Percentiles rank a stretch among this genome's conserved stretches.
Conservation (phyloP, 2,329 filamentous ascomycete genomes). For the Penicillium rolfsii region DNA sequence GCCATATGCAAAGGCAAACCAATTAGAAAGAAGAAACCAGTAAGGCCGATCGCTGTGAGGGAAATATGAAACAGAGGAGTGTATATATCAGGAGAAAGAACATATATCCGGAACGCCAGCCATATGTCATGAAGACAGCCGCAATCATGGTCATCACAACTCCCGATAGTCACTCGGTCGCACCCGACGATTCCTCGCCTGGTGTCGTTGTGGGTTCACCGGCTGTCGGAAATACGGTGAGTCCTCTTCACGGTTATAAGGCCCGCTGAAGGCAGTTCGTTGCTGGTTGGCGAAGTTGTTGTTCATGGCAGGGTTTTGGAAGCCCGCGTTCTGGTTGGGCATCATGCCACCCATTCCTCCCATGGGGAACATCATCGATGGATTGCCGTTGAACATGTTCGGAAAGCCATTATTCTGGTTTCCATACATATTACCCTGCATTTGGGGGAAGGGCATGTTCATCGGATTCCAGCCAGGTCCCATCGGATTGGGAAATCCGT, state of each 20-base stretch:
- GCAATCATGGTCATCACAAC: constrained; percentile 53
- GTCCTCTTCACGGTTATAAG: constrained; percentile 70
- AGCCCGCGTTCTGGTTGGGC: constrained; percentile 39
- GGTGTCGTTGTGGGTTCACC: constrained; percentile 89
- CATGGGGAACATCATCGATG: constrained; percentile 45
- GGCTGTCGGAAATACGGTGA: constrained; percentile 95
- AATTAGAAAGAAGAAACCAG: not conserved
- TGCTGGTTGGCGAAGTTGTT: constrained; percentile 62
- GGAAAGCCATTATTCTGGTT: constrained; percentile 39
- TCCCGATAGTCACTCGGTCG: constrained; percentile 91
- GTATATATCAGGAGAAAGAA: not conserved
- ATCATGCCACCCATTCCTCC: constrained; percentile 34
- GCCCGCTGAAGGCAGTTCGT: constrained; percentile 56
- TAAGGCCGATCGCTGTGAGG: not conserved
- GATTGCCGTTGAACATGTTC: constrained; percentile 43
- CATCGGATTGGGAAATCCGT: constrained; percentile 39
- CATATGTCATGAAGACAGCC: not conserved
- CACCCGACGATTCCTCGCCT: constrained; percentile 76
- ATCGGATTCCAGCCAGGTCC: constrained; percentile 50
- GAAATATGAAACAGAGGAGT: not conserved
- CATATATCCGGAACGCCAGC: not conserved
- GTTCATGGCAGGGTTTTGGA: constrained; percentile 40
- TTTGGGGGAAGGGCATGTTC: constrained; percentile 45
- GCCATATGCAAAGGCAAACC: constrained; percentile 6
- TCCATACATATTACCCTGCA: constrained; percentile 42